Base-by-base conservation (phyloP, 2,329 filamentous ascomycete genomes). In the Incumbomyces lentus region DNA sequence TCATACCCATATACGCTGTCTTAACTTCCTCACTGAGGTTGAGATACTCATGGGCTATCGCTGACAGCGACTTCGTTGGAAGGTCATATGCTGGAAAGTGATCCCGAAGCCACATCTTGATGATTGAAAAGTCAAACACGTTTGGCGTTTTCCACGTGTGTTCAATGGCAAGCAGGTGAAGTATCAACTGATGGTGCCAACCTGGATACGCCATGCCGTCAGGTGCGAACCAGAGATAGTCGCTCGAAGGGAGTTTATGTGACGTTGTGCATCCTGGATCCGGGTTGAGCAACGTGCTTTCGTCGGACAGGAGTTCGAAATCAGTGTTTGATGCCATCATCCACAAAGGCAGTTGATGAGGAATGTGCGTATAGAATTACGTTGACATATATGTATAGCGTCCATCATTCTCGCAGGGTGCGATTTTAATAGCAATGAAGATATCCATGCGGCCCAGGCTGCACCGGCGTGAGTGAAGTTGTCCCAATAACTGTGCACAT, bases 171-270 rank as follows among this genome's bases (percentile, higher is more conserved):
- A 42, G 29, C 30, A 42, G 22, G 17, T 42, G 40, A 32, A 42
- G 40, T 8, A 42, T 14, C 13, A 42, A 30, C 40, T 42, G 40
- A 42, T 42, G 40, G 4, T 42, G 40, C 40, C 40, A 33, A 5
- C 40, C 40, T 10, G 40, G 40, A 16, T 32, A 19, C 3, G 30
- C 40, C 6, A 32, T 2, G 3, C 40, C 40, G 18, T 42, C 3
- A 17, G 40, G 40, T 18, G 40, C 31, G 7, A 3, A 10, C 40
- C 40, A 42, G 12, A 42, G 26, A n/a, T 42, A 42, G 29, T 42
- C 32, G 26, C 13, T 32, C 8, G 40, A 26, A 11, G 26, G 40
- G 3, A 42, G 3, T 22, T 13, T 4, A 19, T 19, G 16, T n/a
- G 38, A 26, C 8, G 6, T 2, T 29, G 38, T 3, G 38, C 6